Evolutionary conservation across 1,284 basidiomycete genomes (phyloP).

Genomic region (Sanguinoderma infundibulare): DNA sequence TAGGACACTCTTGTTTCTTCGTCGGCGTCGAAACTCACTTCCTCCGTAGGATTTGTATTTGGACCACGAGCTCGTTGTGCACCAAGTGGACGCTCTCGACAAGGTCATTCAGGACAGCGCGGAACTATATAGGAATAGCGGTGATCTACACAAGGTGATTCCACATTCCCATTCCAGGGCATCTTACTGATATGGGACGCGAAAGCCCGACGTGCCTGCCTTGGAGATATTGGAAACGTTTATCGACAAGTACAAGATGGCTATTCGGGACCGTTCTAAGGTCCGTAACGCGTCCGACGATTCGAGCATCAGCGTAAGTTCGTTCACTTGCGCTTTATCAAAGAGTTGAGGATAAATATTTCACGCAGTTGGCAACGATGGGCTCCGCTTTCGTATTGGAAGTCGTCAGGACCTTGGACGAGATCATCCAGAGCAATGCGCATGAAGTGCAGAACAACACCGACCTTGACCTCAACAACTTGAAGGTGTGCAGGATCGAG

Average conservation of each 20-base stretch:
- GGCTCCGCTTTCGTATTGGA: constrained; percentile 4
- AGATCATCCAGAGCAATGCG: not conserved
- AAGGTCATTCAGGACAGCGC: constrained; percentile 16
- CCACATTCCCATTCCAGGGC: not conserved
- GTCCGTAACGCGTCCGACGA: constrained; percentile 1
- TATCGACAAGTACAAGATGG: not conserved
- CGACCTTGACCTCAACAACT: too few species aligned
- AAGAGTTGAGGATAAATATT: not conserved
- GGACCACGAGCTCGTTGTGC: constrained; percentile 3
- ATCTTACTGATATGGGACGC: not conserved
- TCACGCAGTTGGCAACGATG: constrained; percentile 10
- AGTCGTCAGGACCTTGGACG: constrained; percentile 5
- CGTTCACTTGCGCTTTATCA: not conserved
- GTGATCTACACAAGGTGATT: not conserved
- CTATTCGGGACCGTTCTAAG: constrained; percentile 9
- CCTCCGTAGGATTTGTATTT: constrained; percentile 12
- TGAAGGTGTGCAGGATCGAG: not conserved
- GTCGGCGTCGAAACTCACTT: not conserved
- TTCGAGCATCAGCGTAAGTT: not conserved
- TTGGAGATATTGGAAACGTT: constrained; percentile 10
- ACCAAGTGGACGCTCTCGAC: constrained; percentile 13
- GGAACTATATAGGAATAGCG: not conserved
- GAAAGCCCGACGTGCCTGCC: constrained; percentile 8
- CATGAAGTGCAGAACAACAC: not conserved
- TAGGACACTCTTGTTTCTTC: not conserved